These are phyloP conservation scores for Cladophialophora psammophila DNA, from an alignment of 2,329 filamentous ascomycete genomes.

Conservation along the genomic window DNA sequence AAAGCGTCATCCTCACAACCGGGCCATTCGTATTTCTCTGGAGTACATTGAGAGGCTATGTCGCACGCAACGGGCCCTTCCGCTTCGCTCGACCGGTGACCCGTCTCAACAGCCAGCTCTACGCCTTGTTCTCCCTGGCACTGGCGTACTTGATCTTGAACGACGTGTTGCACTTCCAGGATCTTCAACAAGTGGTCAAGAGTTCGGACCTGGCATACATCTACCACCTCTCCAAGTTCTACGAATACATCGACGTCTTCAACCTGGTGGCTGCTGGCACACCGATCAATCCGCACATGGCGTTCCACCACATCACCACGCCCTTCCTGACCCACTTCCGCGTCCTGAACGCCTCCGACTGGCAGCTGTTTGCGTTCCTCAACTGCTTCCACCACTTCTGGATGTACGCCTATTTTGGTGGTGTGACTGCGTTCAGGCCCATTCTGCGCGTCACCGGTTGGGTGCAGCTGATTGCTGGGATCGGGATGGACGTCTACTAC, in stretches of 20 bases:
- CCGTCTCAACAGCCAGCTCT: constrained; percentile 34
- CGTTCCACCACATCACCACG: constrained; percentile 45
- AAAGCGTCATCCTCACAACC: constrained; percentile 32
- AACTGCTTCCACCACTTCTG: constrained; percentile 44
- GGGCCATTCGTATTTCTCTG: constrained; percentile 34
- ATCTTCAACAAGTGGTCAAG: constrained; percentile 9
- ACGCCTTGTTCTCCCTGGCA: constrained; percentile 34
- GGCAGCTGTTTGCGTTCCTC: constrained; percentile 42
- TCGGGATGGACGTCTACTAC: constrained; percentile 34
- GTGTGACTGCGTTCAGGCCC: constrained; percentile 33
- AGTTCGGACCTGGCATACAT: constrained; percentile 32
- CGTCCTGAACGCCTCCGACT: constrained; percentile 39
- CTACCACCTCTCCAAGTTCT: constrained; percentile 45
- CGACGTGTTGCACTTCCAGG: constrained; percentile 22
- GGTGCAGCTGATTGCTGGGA: constrained; percentile 38
- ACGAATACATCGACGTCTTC: constrained; percentile 46
- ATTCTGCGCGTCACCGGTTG: constrained; percentile 39
- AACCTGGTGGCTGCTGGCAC: constrained; percentile 43
- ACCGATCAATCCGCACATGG: constrained; percentile 42
- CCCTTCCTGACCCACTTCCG: constrained; percentile 44
- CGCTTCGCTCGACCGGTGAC: constrained; percentile 21
- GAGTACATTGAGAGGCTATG: constrained; percentile 28
- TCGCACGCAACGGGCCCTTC: constrained; percentile 32
- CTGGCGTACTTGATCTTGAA: constrained; percentile 28
- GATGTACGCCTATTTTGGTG: constrained; percentile 47